Percentiles rank a stretch among this genome's conserved stretches.
These are phyloP conservation scores for Calvatia gigantea DNA, from an alignment of 768 basidiomycete species.

Conservation along the genomic window DNA sequence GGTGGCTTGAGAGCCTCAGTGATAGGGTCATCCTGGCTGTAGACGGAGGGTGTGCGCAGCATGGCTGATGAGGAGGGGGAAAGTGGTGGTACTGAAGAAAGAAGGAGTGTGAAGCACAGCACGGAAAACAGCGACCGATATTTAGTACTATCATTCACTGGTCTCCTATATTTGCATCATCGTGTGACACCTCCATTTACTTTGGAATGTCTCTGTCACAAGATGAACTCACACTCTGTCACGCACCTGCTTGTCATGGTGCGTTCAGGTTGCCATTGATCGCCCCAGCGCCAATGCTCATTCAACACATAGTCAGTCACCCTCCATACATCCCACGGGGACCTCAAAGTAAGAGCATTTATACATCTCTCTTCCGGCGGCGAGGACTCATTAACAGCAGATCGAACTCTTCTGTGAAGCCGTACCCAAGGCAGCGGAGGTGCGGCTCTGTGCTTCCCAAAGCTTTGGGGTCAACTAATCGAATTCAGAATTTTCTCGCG, in stretches of 20 bases:
- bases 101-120: constrained; percentile 13
- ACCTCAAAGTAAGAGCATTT: constrained; percentile 69
- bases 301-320: constrained; percentile 78
- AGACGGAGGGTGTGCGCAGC: constrained; percentile 68
- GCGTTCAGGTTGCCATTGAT: constrained; percentile 19
- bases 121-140: constrained; percentile 1
- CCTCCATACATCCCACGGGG: constrained; percentile 89
- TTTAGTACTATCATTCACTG: constrained; percentile 7
- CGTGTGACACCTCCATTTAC: constrained; percentile 20
- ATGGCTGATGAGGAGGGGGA: constrained; percentile 4
- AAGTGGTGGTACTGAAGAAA: constrained; percentile 30
- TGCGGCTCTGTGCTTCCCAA: constrained; percentile 25
- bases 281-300: neutral
- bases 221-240: constrained; percentile 4
- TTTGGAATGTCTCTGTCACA: constrained; percentile 12
- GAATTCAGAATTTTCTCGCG: constrained; percentile 84
- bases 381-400: constrained; percentile 34
- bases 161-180: constrained; percentile 15
- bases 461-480: constrained; percentile 11
- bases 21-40: constrained; percentile 76
- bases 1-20: constrained; percentile 65
- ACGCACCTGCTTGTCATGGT: constrained; percentile 24
- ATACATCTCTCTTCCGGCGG: constrained; percentile 1
- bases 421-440: constrained; percentile 93
- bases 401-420: constrained; percentile 98